Base-by-base conservation (phyloP, 1,284 basidiomycete genomes). In the Ganoderma lingzhi region DNA sequence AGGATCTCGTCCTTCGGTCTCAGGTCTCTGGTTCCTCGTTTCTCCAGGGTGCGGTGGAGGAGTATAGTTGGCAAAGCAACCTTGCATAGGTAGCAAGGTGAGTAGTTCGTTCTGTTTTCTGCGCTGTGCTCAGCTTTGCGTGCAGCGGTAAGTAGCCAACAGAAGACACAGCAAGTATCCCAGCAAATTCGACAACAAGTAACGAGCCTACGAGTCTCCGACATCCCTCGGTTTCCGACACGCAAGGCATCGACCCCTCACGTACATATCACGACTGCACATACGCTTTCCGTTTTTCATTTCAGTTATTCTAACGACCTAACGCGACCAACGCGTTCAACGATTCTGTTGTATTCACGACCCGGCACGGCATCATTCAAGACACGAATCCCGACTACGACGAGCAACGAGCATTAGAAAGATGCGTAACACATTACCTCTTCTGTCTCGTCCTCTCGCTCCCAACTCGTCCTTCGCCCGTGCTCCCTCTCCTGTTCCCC, bases 361-460 rank as follows among this genome's bases (percentile, higher is more conserved):
- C 72, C 62, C 48, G 66, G 62, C 58, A 73, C 72, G 70, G 56
- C 67, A 42, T 65, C 62, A 66, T 67, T 68, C 61, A 63, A 56
- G 60, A 60, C 67, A 72, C 71, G 68, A 74, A 59, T 4, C 66
- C 68, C 65, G 69, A 60, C 63, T 48, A 67, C 66, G 61, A 73
- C 71, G 66, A 70, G 66, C 65, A 59, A 71, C 72, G 70, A 73
- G 72, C 73, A 68, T 45, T 67, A 75, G 68, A 78, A 61, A 72
- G 67, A 82, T 82, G 81, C 80, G 79, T 67, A 80, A 76, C 70
- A 78, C 81, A 37, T 72, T 80, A 35, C 78, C 81, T 67, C 74
- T 80, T 53, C 74, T 81, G 68, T 78, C 81, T 69, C 81, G 79
- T 62, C 70, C 77, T 63, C 80, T 76, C 48, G 74, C 76, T 67